Conservation (phyloP, 2,329 filamentous ascomycete genomes). For the Botrytis elliptica region DNA sequence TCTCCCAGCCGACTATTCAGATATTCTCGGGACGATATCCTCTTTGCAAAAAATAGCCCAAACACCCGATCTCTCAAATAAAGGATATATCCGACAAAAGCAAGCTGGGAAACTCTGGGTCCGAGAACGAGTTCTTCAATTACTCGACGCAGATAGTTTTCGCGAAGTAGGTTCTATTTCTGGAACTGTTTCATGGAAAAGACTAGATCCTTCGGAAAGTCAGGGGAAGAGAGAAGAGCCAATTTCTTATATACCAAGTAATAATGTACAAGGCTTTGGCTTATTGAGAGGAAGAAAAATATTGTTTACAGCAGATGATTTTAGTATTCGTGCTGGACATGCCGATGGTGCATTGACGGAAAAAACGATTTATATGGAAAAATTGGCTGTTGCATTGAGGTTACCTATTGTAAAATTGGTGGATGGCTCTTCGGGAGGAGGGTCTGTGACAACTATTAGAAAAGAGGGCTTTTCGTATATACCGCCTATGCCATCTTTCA, state of each 20-base stretch:
- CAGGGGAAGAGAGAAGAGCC: conserved; percentile 48
- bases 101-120: conserved; percentile 65
- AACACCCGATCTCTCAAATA: conserved; percentile 52
- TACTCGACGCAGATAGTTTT: conserved; percentile 57
- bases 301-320: conserved; percentile 63
- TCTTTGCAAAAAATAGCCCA: conserved; percentile 52
- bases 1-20: conserved; percentile 60
- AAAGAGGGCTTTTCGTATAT: conserved; percentile 58
- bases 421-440: conserved; percentile 62
- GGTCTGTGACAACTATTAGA: conserved; percentile 59
- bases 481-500: conserved; percentile 55
- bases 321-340: conserved; percentile 61
- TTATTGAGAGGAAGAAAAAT: conserved; percentile 52
- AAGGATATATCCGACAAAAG: conserved; percentile 62
- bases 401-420: conserved; percentile 63
- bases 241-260: conserved; percentile 54
- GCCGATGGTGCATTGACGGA: conserved; percentile 58
- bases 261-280: conserved; percentile 62
- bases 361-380: conserved; percentile 62
- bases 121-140: conserved; percentile 55
- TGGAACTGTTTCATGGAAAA: conserved; percentile 58
- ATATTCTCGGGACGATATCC: conserved; percentile 57
- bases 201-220: conserved; percentile 35
- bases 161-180: conserved; percentile 60
- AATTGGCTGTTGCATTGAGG: conserved; percentile 55